These are phyloP conservation scores for Globisporangium takayamanum DNA, from an alignment of 352 stramenopile species.

Conservation along the genomic window DNA sequence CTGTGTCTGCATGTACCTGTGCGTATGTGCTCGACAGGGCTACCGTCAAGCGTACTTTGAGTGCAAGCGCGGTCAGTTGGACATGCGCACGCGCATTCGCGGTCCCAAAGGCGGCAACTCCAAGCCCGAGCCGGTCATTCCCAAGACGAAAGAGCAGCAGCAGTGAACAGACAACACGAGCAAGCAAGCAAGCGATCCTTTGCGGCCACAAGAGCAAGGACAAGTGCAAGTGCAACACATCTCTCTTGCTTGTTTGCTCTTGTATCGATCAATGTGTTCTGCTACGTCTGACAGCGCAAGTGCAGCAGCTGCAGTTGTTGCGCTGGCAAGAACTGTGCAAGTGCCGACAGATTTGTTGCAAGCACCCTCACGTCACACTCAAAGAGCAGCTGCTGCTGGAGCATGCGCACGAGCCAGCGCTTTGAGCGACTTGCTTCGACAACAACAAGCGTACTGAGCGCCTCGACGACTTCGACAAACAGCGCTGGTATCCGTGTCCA, in stretches of 20 bases:
- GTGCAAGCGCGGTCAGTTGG: slow-evolving; percentile 76
- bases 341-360: not conserved
- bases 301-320: slow-evolving; percentile 6
- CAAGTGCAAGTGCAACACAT: not conserved
- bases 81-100: slow-evolving; percentile 80
- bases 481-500: slow-evolving; percentile 16
- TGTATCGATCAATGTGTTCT: no score
- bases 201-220: no score
- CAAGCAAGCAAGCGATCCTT: not conserved
- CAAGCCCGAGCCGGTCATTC: slow-evolving; percentile 22
- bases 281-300: not conserved
- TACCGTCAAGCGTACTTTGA: slow-evolving; percentile 80
- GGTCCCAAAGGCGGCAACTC: slow-evolving; percentile 67
- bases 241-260: not conserved
- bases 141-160: slow-evolving; percentile 12
- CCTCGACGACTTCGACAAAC: slow-evolving; percentile 20
- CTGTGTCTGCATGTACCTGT: not conserved
- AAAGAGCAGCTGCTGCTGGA: slow-evolving; percentile 39
- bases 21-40: no score
- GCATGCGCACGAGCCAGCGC: slow-evolving; percentile 25
- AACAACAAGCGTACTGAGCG: slow-evolving; percentile 18
- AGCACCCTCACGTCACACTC: slow-evolving; percentile 31
- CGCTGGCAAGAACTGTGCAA: slow-evolving; percentile 17
- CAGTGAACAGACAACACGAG: not conserved
- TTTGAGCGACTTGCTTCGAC: slow-evolving; percentile 18